Percentiles rank a stretch among this genome's conserved stretches.
These are phyloP conservation scores for Ustilago hordei DNA, from an alignment of 1,284 basidiomycete species.

Conservation along the genomic window DNA sequence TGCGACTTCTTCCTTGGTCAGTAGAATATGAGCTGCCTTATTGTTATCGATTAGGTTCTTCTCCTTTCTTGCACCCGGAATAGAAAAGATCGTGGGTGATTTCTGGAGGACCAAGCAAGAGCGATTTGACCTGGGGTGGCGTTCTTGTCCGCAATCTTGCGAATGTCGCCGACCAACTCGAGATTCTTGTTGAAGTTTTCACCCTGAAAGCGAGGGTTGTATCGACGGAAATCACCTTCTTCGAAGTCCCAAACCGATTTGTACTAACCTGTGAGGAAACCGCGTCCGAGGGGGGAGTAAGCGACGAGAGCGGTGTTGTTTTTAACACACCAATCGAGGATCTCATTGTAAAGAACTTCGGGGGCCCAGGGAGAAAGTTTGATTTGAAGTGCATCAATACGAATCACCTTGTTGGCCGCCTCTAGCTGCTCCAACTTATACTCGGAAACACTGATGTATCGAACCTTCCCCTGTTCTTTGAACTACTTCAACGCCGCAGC, in stretches of 20 bases:
- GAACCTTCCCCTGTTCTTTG: slow-evolving; percentile 77
- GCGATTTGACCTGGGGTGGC: slow-evolving; percentile 56
- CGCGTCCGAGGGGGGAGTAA: slow-evolving; percentile 55
- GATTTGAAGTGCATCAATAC: slow-evolving; percentile 71
- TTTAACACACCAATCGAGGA: slow-evolving; percentile 53
- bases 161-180: slow-evolving; percentile 46
- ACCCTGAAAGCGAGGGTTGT: slow-evolving; percentile 51
- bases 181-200: slow-evolving; percentile 58
- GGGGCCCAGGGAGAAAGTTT: slow-evolving; percentile 72
- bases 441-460: slow-evolving; percentile 78
- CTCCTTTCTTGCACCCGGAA: slow-evolving; percentile 53
- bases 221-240: slow-evolving; percentile 49
- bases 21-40: slow-evolving; percentile 36
- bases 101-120: slow-evolving; percentile 50
- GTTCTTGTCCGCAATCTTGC: slow-evolving; percentile 49
- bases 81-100: slow-evolving; percentile 38
- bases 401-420: slow-evolving; percentile 59
- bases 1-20: slow-evolving; percentile 36
- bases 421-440: slow-evolving; percentile 61
- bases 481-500: slow-evolving; percentile 81
- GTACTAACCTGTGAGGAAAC: slow-evolving; percentile 55
- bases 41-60: slow-evolving; percentile 53
- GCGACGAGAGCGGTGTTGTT: slow-evolving; percentile 49
- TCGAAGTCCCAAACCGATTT: slow-evolving; percentile 40
- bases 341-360: slow-evolving; percentile 55